Base-by-base conservation (phyloP, 495 filamentous ascomycete species). In the Hyaloscypha finlandica region DNA sequence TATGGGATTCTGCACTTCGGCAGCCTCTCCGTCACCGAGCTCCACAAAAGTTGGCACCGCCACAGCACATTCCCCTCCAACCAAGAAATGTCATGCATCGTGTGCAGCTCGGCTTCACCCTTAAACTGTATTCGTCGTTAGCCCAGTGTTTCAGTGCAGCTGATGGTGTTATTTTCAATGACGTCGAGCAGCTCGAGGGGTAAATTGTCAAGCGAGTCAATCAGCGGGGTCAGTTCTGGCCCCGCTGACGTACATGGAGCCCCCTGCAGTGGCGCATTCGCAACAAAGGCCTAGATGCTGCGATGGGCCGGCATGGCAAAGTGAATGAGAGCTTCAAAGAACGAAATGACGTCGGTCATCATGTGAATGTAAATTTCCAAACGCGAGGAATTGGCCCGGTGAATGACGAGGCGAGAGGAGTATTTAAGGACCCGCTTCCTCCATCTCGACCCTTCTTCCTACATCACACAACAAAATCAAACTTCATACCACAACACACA, bases 401-500 rank as follows among this genome's bases (percentile, higher is more conserved):
- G 1, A 55, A n/a, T 29, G 25, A 25, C 1, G n/a, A 55, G 56
- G 35, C 9, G 32, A 58, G 37, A 32, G 20, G 16, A 16, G 30
- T 66, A 31, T 39, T 52, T 66, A 64, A 61, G 65, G 48, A 54
- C 58, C 57, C 51, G 45, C 51, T 67, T 39, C 37, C 58, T 30
- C 33, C 31, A 25, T 58, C 29, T 11, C 52, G 20, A 30, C 52
- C 64, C 61, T 22, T 61, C 55, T 39, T 68, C 29, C 42, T 61
- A 48, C 29, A 19, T 61, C 37, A 9, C 14, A 67, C 53, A 56
- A 56, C 58, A 73, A 61, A 74, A 53, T 68, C 68, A 53, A 69
- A 68, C 67, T 68, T 68, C 65, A 72, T 70, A 73, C 42, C 68
- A 73, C 69, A 57, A 70, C 72, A 70, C 61, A 56, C 30, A 51